Percentiles rank a stretch among this genome's conserved stretches.
These are phyloP conservation scores for Conidiobolus coronatus DNA, from an alignment of 371 early-diverging fungal species.

Conservation along the genomic window DNA sequence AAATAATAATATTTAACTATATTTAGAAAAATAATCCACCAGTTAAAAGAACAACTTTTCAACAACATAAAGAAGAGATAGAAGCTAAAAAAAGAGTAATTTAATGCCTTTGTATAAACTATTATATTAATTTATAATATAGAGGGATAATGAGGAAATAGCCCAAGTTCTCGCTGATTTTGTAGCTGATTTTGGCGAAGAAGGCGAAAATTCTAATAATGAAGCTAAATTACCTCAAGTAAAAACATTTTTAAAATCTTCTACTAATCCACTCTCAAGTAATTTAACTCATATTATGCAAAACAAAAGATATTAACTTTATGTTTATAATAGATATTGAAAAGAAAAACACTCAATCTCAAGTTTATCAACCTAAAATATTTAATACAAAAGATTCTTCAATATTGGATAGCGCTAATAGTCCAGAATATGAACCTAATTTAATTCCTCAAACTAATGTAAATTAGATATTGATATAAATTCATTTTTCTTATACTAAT, in stretches of 20 bases:
- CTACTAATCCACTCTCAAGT: neutral
- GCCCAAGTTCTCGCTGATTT: conserved; percentile 65
- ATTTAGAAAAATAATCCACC: no score
- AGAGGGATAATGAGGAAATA: conserved; percentile 21
- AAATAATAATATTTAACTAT: no score
- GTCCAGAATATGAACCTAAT: neutral
- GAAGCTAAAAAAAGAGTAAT: conserved; percentile 1
- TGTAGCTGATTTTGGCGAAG: conserved; percentile 62
- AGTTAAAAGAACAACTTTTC: conserved; percentile 1
- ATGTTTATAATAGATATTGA: neutral
- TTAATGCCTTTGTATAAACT: neutral
- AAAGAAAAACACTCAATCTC: neutral
- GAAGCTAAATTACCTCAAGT: conserved; percentile 17
- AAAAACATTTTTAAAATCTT: neutral
- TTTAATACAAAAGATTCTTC: neutral
- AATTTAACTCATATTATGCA: neutral
- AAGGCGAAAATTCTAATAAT: conserved; percentile 30
- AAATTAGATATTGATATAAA: no score
- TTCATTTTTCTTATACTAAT: no score
- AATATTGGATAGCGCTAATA: neutral
- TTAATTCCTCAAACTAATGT: no score
- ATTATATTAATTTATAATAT: neutral
- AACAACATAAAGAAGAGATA: conserved; percentile 2
- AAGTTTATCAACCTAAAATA: neutral
- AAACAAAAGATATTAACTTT: conserved; percentile 7